Percentiles rank a stretch among this genome's conserved stretches.
phyloP scores from a whole-genome alignment of 225 moss, liverwort and hornwort species.

The Lunularia cruciata region DNA sequence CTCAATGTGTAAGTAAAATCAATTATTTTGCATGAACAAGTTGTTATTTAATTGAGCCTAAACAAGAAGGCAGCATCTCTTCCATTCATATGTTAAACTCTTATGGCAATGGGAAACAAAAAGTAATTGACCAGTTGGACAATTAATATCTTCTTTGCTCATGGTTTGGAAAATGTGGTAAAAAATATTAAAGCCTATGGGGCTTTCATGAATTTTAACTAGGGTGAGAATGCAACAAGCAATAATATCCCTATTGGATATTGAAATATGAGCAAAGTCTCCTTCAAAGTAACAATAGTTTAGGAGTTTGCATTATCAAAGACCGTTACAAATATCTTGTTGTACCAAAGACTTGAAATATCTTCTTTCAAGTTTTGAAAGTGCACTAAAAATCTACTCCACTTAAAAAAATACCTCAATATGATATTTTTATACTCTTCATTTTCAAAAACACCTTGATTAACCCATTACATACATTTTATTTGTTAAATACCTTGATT shows the following conservation, averaged over 20 bases:
- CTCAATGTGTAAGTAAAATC: background rate
- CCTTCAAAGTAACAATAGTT: background rate
- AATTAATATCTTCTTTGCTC: slow-evolving; percentile 19
- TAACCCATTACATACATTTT: too few species aligned
- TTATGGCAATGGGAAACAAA: slow-evolving; percentile 33
- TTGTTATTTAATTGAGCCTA: background rate
- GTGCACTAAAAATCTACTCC: too few species aligned
- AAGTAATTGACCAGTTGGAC: slow-evolving; percentile 44
- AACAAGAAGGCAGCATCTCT: background rate
- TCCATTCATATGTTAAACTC: slow-evolving; percentile 23
- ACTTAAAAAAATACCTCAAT: too few species aligned
- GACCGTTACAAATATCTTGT: too few species aligned
- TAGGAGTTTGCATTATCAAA: background rate
- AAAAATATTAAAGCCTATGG: too few species aligned
- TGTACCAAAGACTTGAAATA: too few species aligned
- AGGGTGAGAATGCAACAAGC: background rate
- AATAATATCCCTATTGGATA: background rate
- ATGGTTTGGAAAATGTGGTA: too few species aligned
- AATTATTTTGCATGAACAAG: too few species aligned
- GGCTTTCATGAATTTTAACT: background rate
- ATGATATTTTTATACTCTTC: too few species aligned
- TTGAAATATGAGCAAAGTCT: background rate
- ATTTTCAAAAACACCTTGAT: too few species aligned
- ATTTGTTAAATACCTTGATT: too few species aligned
- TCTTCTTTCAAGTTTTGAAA: too few species aligned